Base-by-base conservation (phyloP, 106 monocot genomes). In the Dendrobium huoshanense region DNA sequence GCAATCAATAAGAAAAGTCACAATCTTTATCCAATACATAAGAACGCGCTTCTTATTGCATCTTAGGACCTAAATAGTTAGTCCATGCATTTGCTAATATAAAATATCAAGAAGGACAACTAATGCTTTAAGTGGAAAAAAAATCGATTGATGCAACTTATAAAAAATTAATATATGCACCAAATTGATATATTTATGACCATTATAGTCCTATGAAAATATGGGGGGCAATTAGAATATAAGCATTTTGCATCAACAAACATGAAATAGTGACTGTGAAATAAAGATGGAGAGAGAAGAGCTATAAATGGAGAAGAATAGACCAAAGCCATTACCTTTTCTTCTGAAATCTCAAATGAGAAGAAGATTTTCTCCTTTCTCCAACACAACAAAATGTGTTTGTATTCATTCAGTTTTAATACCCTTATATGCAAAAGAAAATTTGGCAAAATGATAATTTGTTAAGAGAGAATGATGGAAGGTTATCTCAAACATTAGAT, bases 391-490 rank as follows among this genome's bases (percentile, higher is more conserved):
- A 75, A 98, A 80, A 65, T 98, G 98, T 61, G 98, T 98, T 65
- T 95, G 94, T 82, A 98, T 95, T 75, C 98, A 94, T 88, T 95
- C 92, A 73, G 91, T 85, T 90, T 95, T 95, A 81, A 95, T 98
- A 5, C 98, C 98, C 98, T 98, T 78, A 74, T 77, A 55, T 67
- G 81, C 77, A 82, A 70, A 70, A 65, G 6, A 13, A n/a, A 77
- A 75, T 49, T 49, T 61, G n/a, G n/a, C n/a, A 4, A 70, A 33
- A 37, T 37, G 3, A 15, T 27, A 31, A 9, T 70, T 70, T 70
- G 27, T 70, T 37, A 22, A 10, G 9, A 31, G 13, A 70, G 68
- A 33, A 7, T 27, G 33, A 70, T 15, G 9, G 22, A 4, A 70
- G 15, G 29, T 70, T 11, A 27, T 27, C 27, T 27, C 27, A 27